Conservation (phyloP, 225 moss, liverwort and hornwort species). For the Pleurozium schreberi region DNA sequence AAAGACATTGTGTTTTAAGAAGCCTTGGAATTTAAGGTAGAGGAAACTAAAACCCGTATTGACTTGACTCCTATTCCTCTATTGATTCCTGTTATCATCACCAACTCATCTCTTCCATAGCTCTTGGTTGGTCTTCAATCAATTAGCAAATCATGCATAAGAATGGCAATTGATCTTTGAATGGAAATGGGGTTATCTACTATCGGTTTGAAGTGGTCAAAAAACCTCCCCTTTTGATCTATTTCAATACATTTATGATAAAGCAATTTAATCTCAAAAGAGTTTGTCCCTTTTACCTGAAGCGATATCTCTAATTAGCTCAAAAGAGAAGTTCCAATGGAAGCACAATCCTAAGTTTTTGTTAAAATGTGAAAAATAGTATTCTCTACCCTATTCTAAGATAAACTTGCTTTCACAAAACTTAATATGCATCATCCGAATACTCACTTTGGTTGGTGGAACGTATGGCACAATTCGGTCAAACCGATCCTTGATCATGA, state of each 20-base stretch:
- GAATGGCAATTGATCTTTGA: neutral
- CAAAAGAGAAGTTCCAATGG: neutral
- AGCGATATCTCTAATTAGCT: neutral
- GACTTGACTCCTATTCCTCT: neutral
- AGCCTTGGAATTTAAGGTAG: neutral
- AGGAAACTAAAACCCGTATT: neutral
- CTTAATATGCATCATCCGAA: neutral
- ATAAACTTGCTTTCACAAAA: neutral
- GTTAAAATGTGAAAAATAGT: neutral
- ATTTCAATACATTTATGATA: neutral
- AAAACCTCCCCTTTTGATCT: neutral
- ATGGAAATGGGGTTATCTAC: too few species aligned
- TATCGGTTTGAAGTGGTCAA: neutral
- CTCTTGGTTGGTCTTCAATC: neutral
- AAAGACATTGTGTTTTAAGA: neutral
- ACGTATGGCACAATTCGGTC: slow-evolving; percentile 25
- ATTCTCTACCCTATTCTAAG: neutral
- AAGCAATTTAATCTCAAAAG: neutral
- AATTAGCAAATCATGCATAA: neutral
- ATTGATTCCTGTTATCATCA: neutral
- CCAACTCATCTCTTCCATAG: neutral
- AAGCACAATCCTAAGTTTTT: neutral
- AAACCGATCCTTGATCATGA: slow-evolving; percentile 46
- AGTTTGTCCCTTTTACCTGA: neutral
- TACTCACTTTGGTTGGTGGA: slow-evolving; percentile 26